phyloP scores from a whole-genome alignment of 352 stramenopile species.

The Thalassiosira hispida region DNA sequence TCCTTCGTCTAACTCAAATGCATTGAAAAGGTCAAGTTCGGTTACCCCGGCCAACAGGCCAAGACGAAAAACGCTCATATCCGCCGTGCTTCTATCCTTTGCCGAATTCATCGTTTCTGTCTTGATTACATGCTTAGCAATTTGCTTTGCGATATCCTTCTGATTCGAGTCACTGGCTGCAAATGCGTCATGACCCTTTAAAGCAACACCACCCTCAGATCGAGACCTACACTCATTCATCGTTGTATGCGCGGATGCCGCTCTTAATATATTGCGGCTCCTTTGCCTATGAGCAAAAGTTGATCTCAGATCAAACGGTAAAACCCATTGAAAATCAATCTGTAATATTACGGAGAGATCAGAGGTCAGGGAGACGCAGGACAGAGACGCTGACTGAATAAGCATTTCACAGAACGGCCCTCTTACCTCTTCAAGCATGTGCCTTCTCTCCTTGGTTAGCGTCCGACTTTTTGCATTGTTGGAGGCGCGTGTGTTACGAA shows the following conservation, averaged over 20 bases:
- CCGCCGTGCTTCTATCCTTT: background rate
- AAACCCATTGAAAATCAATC: slow-evolving; percentile 28
- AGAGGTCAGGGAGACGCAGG: background rate
- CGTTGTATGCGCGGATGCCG: background rate
- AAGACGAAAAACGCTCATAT: slow-evolving; percentile 6
- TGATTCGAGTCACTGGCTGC: background rate
- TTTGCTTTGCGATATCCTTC: slow-evolving; percentile 6
- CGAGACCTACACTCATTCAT: slow-evolving; percentile 12
- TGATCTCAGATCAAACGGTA: background rate
- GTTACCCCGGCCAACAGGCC: slow-evolving; percentile 1
- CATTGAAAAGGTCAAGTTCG: slow-evolving; percentile 14
- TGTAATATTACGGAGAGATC: background rate
- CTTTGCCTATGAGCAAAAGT: slow-evolving; percentile 17
- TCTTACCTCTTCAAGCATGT: slow-evolving; percentile 19
- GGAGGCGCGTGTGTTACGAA: slow-evolving; percentile 5
- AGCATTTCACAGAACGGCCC: background rate
- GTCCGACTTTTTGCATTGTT: slow-evolving; percentile 11
- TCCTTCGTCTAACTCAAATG: slow-evolving; percentile 2
- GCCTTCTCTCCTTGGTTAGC: slow-evolving; percentile 12
- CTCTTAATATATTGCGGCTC: slow-evolving; percentile 11
- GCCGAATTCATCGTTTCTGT: background rate
- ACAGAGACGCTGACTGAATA: background rate
- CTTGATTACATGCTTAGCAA: slow-evolving; percentile 4
- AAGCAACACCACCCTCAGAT: too few relatives aligned
- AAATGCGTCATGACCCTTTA: too few relatives aligned